Evolutionary conservation across 192 early-diverging fungal species (phyloP).

Genomic region (Phlyctochytrium arcticum): DNA sequence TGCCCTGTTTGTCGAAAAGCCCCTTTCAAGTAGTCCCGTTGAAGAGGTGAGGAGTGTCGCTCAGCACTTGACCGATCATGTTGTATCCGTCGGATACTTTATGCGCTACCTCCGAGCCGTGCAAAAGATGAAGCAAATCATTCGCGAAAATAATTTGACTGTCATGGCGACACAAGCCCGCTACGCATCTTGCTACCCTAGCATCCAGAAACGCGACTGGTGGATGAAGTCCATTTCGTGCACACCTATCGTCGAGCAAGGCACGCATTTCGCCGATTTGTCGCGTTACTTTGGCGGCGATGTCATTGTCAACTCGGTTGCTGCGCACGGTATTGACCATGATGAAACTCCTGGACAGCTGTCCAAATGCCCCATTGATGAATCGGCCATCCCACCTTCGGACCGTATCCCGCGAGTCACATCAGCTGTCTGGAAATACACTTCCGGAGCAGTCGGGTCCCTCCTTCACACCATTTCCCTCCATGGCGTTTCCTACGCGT

Average conservation of each 20-base stretch:
- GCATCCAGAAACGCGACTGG: not conserved
- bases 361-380: not conserved
- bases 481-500: not conserved
- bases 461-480: not conserved
- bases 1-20: constrained; percentile 8
- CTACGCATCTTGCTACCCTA: not conserved
- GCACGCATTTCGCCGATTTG: constrained; percentile 1
- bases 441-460: not conserved
- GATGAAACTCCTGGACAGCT: not conserved
- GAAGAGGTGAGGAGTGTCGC: not conserved
- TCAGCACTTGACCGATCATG: not conserved
- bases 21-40: not conserved
- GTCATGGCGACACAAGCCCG: constrained; percentile 4
- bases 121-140: constrained; percentile 5
- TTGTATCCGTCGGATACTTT: constrained; percentile 6
- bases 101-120: constrained; percentile 8
- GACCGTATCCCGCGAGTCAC: constrained; percentile 3
- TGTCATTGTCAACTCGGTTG: not conserved
- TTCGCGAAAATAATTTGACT: not conserved
- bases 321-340: not conserved
- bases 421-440: constrained; percentile 3
- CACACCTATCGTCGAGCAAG: constrained; percentile 5
- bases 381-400: not conserved
- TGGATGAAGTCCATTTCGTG: constrained; percentile 1
- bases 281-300: constrained; percentile 5